Evolutionary conservation across 257 asterid genomes (phyloP), one percentile per base, ranked within the genome.

Genomic region (Ocimum tenuiflorum): DNA sequence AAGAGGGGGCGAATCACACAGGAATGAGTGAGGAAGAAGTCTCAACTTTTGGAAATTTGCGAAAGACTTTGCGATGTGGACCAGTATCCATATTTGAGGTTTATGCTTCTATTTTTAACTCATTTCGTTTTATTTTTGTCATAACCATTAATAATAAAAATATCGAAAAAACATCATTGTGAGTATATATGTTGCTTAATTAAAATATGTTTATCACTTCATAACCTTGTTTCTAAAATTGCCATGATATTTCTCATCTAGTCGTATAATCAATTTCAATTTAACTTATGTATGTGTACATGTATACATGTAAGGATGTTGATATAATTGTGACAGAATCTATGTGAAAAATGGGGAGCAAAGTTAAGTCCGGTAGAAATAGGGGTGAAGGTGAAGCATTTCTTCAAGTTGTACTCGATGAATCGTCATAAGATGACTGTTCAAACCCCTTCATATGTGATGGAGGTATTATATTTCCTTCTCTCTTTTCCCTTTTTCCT

Each of bases 21-120:
- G 85, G 82, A 24, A 88, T 84, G 88, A 79, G 85, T 36, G 81
- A 84, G 6, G 91, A 86, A 46, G 95, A 86, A 74, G 78, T 78
- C 65, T 86, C 91, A 9, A 80, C 80, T 11, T 86, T 82, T 39
- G 95, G 88, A 73, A 79, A 82, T 60, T 38, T 88, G 67, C 78
- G 96, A 17, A 88, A 73, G 79, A 86, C 78, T 45, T 82, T 75
- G 74, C 85, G 85, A 6, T 81, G 81, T 59, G 96, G 95, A 19
- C 96, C 96, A 14, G 79, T 84, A 18, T 86, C 96, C 20, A 86
- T 88, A 95, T 88, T 88, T 66, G 75, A 88, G 95, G 96, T 88
- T 69, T 48, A 22, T n/a, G 14, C 4, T 24, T 24, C 31, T 24
- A 24, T 24, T 4, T 24, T 1, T 24, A 31, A 31, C 36, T 4